These are phyloP conservation scores for Tuber brumale DNA, from an alignment of 495 filamentous ascomycete genomes.

Conservation along the genomic window DNA sequence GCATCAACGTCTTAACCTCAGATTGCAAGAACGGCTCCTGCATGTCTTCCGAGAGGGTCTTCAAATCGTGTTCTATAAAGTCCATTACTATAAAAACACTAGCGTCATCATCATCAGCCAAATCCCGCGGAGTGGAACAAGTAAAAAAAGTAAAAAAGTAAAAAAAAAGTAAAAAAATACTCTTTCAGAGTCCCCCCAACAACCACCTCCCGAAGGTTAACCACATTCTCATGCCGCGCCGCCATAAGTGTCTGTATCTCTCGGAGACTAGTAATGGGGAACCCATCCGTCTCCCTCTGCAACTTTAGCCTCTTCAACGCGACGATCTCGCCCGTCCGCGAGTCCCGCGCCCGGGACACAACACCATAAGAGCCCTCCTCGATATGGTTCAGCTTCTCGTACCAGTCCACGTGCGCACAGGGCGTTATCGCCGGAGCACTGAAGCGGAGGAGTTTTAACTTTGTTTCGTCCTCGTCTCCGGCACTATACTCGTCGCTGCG, in stretches of 20 bases:
- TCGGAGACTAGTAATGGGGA: constrained; percentile 84
- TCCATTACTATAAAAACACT: constrained; percentile 96
- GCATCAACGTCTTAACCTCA: constrained; percentile 83
- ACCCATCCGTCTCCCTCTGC: constrained; percentile 71
- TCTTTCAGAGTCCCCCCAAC: constrained; percentile 73
- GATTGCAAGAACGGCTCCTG: constrained; percentile 86
- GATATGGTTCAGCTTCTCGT: constrained; percentile 89
- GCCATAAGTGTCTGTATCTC: constrained; percentile 71
- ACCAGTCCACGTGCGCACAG: constrained; percentile 73
- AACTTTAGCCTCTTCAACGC: constrained; percentile 94
- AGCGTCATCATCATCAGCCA: constrained; percentile 12
- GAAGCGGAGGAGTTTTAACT: constrained; percentile 61
- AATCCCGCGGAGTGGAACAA: not conserved
- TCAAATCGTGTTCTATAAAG: constrained; percentile 96
- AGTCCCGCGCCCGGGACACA: constrained; percentile 80
- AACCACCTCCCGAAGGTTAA: constrained; percentile 76
- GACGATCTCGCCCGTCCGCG: constrained; percentile 73
- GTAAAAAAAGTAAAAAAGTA: no score
- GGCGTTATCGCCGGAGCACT: constrained; percentile 61
- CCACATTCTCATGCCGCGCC: constrained; percentile 65
- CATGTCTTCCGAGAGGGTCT: constrained; percentile 89
- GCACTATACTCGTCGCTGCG: constrained; percentile 42
- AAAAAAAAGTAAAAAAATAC: constrained; percentile 46
- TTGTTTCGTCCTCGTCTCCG: constrained; percentile 33
- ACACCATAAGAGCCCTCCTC: constrained; percentile 95